These are phyloP conservation scores for Microcera coccophila DNA, from an alignment of 2,329 filamentous ascomycete genomes.

Conservation along the genomic window DNA sequence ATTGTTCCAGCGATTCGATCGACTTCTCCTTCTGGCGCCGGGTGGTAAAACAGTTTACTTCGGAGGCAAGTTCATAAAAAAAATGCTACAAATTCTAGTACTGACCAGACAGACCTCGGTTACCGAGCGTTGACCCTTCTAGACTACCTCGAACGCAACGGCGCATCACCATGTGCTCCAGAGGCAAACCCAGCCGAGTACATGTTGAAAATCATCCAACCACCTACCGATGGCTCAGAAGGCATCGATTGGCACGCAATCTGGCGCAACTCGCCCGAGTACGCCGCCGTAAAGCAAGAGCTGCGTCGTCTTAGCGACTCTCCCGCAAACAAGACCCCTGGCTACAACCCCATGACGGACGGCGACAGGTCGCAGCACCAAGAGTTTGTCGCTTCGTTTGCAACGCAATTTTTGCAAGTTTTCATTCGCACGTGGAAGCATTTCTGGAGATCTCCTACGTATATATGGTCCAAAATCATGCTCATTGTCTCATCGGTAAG, in stretches of 20 bases:
- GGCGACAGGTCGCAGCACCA: constrained; percentile 23
- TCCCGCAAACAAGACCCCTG: background rate
- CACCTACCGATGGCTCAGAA: constrained; percentile 31
- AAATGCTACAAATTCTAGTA: background rate
- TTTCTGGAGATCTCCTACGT: constrained; percentile 46
- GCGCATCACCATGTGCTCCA: constrained; percentile 49
- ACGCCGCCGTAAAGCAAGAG: constrained; percentile 23
- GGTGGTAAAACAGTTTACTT: constrained; percentile 59
- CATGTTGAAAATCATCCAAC: constrained; percentile 50
- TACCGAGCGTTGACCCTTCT: constrained; percentile 46
- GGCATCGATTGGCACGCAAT: constrained; percentile 44
- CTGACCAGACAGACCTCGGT: constrained; percentile 23
- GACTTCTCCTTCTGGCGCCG: constrained; percentile 50
- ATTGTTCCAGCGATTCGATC: constrained; percentile 49
- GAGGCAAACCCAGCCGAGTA: constrained; percentile 64
- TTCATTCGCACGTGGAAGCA: constrained; percentile 35
- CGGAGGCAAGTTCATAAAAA: constrained; percentile 40
- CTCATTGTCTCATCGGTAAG: constrained; percentile 20
- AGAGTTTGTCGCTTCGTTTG: constrained; percentile 30
- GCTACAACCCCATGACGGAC: background rate
- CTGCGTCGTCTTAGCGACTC: constrained; percentile 16
- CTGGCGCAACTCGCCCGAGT: constrained; percentile 40
- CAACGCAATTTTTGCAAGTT: constrained; percentile 33
- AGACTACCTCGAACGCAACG: constrained; percentile 59
- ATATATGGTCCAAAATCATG: constrained; percentile 55